Conservation (phyloP, 2,329 filamentous ascomycete species). For the Daldinia eschscholtzii region DNA sequence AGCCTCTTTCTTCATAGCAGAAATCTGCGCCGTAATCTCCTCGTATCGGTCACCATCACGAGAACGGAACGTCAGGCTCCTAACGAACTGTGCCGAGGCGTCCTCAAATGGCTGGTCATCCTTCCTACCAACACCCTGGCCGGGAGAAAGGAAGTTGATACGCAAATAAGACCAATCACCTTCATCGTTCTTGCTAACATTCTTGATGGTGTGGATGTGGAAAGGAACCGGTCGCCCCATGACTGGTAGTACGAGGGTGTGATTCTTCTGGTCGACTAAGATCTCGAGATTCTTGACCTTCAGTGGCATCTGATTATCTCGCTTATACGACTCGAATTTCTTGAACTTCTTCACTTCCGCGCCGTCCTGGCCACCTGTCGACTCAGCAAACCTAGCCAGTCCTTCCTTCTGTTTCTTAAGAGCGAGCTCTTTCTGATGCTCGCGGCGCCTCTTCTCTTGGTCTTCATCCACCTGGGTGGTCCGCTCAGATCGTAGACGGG, state of each 20-base stretch:
- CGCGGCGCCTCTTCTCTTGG: slow-evolving; percentile 85
- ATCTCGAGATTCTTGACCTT: slow-evolving; percentile 89
- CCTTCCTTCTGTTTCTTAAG: slow-evolving; percentile 91
- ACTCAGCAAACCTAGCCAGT: slow-evolving; percentile 85
- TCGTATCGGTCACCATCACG: slow-evolving; percentile 89
- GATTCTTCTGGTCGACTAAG: slow-evolving; percentile 89
- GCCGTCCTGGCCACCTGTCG: slow-evolving; percentile 86
- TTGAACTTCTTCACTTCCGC: slow-evolving; percentile 98
- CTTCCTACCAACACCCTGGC: slow-evolving; percentile 95
- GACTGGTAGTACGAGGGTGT: slow-evolving; percentile 91
- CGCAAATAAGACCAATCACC: slow-evolving; percentile 93
- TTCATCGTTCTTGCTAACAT: slow-evolving; percentile 97
- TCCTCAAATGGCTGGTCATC: slow-evolving; percentile 99
- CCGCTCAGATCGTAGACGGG: slow-evolving; percentile 90
- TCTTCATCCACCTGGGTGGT: slow-evolving; percentile 91
- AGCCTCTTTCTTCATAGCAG: slow-evolving; percentile 93
- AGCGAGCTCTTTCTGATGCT: slow-evolving; percentile 92
- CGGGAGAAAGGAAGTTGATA: slow-evolving; percentile 97
- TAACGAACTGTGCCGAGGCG: slow-evolving; percentile 92
- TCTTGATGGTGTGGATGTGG: slow-evolving; percentile 98
- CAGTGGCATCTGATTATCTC: slow-evolving; percentile 90
- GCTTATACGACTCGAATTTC: slow-evolving; percentile 98
- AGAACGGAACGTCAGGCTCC: slow-evolving; percentile 94
- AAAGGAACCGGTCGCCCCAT: slow-evolving; percentile 98
- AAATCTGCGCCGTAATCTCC: slow-evolving; percentile 92